A percentile compares a stretch with the other conserved stretches of the same genome.
phyloP scores from a whole-genome alignment of 768 basidiomycete species.

The Porpolomopsis calyptriformis region DNA sequence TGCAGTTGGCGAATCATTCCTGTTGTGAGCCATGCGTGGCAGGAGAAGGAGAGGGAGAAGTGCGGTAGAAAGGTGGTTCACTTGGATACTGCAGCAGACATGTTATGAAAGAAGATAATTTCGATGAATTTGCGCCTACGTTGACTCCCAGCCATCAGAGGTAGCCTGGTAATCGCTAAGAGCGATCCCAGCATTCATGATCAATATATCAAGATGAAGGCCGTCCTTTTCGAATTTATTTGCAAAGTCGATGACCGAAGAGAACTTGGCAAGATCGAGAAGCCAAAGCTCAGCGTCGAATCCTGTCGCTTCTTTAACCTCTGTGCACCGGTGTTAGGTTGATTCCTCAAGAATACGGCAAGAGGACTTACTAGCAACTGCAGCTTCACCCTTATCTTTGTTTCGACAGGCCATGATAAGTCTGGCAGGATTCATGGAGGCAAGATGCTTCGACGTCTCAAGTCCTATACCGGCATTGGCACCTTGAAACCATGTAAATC shows the following conservation, averaged over 20 bases:
- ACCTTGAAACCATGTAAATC: constrained; percentile 12
- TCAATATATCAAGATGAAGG: constrained; percentile 31
- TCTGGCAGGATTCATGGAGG: constrained; percentile 30
- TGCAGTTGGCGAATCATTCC: constrained; percentile 21
- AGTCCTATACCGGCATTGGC: constrained; percentile 44
- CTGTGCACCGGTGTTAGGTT: constrained; percentile 10
- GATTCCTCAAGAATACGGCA: neutral
- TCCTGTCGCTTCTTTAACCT: constrained; percentile 22
- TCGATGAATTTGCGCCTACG: constrained; percentile 18
- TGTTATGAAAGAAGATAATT: neutral
- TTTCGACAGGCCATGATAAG: constrained; percentile 32
- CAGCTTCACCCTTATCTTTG: constrained; percentile 25
- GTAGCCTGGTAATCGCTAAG: constrained; percentile 16
- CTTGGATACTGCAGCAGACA: constrained; percentile 29
- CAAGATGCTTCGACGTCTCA: constrained; percentile 37
- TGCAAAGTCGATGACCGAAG: constrained; percentile 30
- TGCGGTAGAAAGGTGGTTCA: constrained; percentile 33
- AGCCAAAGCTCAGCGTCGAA: constrained; percentile 29
- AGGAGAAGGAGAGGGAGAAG: constrained; percentile 33
- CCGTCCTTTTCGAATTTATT: constrained; percentile 24
- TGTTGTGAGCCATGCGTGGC: constrained; percentile 31
- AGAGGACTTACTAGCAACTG: constrained; percentile 23
- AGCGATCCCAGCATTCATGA: constrained; percentile 32
- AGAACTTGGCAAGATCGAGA: constrained; percentile 32
- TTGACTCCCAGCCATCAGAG: constrained; percentile 36